Percentiles rank a stretch among this genome's conserved stretches.
These are phyloP conservation scores for Suillus weaverae DNA, from an alignment of 768 basidiomycete genomes.

Conservation along the genomic window DNA sequence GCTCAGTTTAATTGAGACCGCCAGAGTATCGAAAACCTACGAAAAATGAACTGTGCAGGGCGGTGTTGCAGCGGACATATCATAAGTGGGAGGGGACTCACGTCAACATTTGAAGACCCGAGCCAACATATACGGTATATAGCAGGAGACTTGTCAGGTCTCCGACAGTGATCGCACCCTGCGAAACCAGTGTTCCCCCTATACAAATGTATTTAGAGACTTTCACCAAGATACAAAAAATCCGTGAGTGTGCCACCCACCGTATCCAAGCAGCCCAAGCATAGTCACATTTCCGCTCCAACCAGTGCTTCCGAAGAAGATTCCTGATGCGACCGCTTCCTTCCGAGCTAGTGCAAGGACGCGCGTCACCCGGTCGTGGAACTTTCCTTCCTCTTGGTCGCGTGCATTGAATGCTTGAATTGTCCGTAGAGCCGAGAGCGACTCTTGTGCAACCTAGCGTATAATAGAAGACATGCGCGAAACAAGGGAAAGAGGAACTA, in stretches of 20 bases:
- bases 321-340: constrained; percentile 87
- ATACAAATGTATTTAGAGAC: not conserved
- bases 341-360: constrained; percentile 78
- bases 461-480: not conserved
- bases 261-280: constrained; percentile 87
- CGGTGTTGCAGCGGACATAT: constrained; percentile 6
- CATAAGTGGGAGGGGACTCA: constrained; percentile 34
- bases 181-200: constrained; percentile 91
- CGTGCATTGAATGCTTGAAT: constrained; percentile 91
- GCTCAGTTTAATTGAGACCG: not conserved
- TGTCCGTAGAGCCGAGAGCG: constrained; percentile 82
- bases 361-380: constrained; percentile 59
- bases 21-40: constrained; percentile 27
- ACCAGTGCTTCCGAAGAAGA: constrained; percentile 90
- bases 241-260: constrained; percentile 40
- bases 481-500: not conserved
- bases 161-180: constrained; percentile 86
- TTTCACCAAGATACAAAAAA: constrained; percentile 2
- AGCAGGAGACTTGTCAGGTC: constrained; percentile 87
- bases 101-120: constrained; percentile 78
- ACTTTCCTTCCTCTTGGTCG: constrained; percentile 74
- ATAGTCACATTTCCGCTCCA: constrained; percentile 94
- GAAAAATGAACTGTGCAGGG: constrained; percentile 35
- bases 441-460: constrained; percentile 79
- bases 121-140: constrained; percentile 89